Evolutionary conservation across 768 basidiomycete species (phyloP), one percentile per base, ranked within the genome.

Genomic region (Gloeophyllum trabeum): DNA sequence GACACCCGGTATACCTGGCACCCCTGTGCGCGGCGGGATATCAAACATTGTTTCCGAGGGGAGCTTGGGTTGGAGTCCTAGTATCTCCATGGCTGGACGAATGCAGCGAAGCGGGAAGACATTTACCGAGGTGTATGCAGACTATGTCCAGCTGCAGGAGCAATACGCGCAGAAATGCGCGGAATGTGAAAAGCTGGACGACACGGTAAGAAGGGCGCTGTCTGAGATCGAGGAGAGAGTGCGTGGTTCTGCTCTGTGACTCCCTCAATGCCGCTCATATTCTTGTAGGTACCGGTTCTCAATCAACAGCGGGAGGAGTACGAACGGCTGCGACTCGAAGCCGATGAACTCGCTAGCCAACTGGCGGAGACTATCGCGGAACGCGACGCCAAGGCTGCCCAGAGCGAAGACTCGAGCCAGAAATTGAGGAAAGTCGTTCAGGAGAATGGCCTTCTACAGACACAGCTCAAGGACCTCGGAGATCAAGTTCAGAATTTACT

Each of bases 71-170:
- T 63, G 92, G 14, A 91, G 87, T 54, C 90, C 93, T 1, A 88
- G 92, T 0, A 85, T 93, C 10, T 81, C 84, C 3, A 78, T 94
- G 66, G 89, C 82, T 5, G 80, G 80, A 61, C 76, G 70, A 47
- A 75, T 81, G 18, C 90, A 92, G 63, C 79, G 76, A 58, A 75
- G 69, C 21, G 89, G 87, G 22, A 87, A 86, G 69, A 86, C 85
- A 1, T 94, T 94, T 63, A 94, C 94, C 0, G 87, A 96, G 54
- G 81, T 98, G 18, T 97, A 96, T 57, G 74, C 85, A 13, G 90
- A 96, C 54, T 89, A 89, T 50, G 79, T 94, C 25, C 74, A 76
- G 42, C 71, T 93, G 30, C 83, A 96, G 57, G 86, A 87, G 20
- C 85, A 91, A 23, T 79, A 79, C 43, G 72, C 76, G 16, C 73